A percentile compares a stretch with the other conserved stretches of the same genome.
These are phyloP conservation scores for Colletotrichum spinosum DNA, from an alignment of 2,329 filamentous ascomycete genomes.

Conservation along the genomic window DNA sequence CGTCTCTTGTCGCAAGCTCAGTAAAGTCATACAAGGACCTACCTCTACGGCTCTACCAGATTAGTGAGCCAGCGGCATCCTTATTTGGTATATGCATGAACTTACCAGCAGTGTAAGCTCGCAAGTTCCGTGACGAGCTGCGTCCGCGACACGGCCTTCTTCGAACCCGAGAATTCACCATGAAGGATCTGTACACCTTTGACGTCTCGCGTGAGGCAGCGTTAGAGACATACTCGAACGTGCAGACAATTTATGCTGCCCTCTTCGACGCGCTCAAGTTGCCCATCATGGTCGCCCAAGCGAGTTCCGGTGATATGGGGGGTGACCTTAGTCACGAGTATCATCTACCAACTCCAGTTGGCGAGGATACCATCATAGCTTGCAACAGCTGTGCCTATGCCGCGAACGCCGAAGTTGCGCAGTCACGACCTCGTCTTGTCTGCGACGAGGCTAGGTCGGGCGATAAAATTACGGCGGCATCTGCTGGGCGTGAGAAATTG, in stretches of 20 bases:
- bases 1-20: constrained; percentile 77
- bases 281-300: constrained; percentile 86
- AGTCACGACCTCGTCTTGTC: constrained; percentile 39
- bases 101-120: constrained; percentile 60
- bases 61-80: constrained; percentile 64
- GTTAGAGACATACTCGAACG: constrained; percentile 81
- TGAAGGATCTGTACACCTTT: constrained; percentile 99
- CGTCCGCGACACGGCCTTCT: constrained; percentile 89
- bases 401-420: constrained; percentile 89
- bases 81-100: background rate
- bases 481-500: too few relatives aligned
- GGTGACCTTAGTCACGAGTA: constrained; percentile 95
- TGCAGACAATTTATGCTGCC: constrained; percentile 77
- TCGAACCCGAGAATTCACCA: constrained; percentile 89
- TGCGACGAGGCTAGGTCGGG: too few relatives aligned
- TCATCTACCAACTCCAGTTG: constrained; percentile 81
- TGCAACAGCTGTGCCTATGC: constrained; percentile 81
- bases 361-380: constrained; percentile 86
- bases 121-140: constrained; percentile 95
- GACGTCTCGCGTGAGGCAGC: constrained; percentile 77
- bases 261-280: constrained; percentile 88
- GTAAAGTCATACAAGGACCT: constrained; percentile 87
- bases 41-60: constrained; percentile 90
- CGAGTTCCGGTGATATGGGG: constrained; percentile 96
- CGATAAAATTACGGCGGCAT: too few relatives aligned